Percentiles rank a stretch among this genome's conserved stretches.
Evolutionary conservation across 805 yeast genomes (phyloP).

Genomic region (Helenozyma baotianmanensis): DNA sequence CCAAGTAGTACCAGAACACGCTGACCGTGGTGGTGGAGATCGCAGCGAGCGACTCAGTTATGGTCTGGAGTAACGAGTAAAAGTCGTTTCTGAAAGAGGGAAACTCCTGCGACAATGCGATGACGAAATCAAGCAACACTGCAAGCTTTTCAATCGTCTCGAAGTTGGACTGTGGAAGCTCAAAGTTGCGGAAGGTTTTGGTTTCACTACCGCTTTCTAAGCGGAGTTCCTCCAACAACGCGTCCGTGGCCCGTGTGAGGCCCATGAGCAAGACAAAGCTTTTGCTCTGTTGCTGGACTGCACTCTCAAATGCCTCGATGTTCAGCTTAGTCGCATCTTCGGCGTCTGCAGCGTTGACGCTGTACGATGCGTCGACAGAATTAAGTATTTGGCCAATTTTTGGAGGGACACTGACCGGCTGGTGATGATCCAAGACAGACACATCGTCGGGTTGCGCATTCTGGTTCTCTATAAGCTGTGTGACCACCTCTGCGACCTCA

Average conservation of each 20-base stretch:
- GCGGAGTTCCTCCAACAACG: slow-evolving; percentile 1
- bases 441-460: too few relatives aligned
- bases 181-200: too few relatives aligned
- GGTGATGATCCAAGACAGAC: too few relatives aligned
- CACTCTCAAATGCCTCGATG: slow-evolving; percentile 19
- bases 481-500: too few relatives aligned
- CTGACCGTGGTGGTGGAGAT: slow-evolving; percentile 19
- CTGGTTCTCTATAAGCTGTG: too few relatives aligned
- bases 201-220: too few relatives aligned
- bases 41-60: slow-evolving; percentile 21
- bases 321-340: slow-evolving; percentile 11
- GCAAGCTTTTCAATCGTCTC: slow-evolving; percentile 15
- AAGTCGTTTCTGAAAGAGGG: slow-evolving; percentile 20
- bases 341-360: background rate
- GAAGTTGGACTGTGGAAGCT: background rate
- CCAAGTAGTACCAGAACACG: slow-evolving; percentile 36
- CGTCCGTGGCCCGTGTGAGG: slow-evolving; percentile 17
- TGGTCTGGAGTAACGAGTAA: slow-evolving; percentile 21
- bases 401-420: too few relatives aligned
- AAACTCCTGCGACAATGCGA: slow-evolving; percentile 13
- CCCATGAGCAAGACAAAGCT: slow-evolving; percentile 19
- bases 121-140: slow-evolving; percentile 24
- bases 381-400: too few relatives aligned
- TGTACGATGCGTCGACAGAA: too few relatives aligned
- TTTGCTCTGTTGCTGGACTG: slow-evolving; percentile 17